These are phyloP conservation scores for Apiospora aurea DNA, from an alignment of 2,329 filamentous ascomycete species.

Conservation along the genomic window DNA sequence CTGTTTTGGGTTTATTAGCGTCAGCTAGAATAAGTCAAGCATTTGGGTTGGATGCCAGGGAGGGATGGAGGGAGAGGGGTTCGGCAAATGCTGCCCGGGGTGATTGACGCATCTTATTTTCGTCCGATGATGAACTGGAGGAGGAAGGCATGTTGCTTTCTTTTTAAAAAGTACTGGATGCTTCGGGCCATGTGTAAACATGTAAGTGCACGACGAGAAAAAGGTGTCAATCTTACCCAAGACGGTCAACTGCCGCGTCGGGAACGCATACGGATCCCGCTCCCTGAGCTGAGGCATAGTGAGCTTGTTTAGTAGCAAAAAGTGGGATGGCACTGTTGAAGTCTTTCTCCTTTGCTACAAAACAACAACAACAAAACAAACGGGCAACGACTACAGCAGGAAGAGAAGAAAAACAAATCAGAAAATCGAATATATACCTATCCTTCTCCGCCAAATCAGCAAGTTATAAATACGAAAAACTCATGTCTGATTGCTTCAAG, in stretches of 20 bases:
- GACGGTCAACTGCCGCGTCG: constrained; percentile 20
- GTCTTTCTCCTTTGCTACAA: neutral
- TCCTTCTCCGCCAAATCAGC: neutral
- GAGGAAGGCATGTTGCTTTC: neutral
- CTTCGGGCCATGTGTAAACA: neutral
- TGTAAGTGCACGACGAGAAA: neutral
- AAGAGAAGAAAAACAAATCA: neutral
- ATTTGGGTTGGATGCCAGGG: neutral
- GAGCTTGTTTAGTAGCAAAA: neutral
- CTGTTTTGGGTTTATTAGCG: constrained; percentile 34
- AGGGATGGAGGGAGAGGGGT: neutral
- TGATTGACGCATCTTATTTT: neutral
- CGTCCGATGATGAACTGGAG: neutral
- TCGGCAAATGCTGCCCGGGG: neutral
- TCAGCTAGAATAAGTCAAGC: neutral
- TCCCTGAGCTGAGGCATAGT: constrained; percentile 14
- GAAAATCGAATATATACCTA: neutral
- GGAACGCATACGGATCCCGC: constrained; percentile 17
- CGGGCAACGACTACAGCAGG: neutral
- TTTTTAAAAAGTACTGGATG: neutral
- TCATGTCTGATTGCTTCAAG: neutral
- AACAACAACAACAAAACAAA: no score
- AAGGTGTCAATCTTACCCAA: constrained; percentile 16
- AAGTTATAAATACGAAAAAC: neutral
- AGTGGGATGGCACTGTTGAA: neutral